Conservation (phyloP, 495 filamentous ascomycete genomes). For the Podospora bellae-mahoneyi region DNA sequence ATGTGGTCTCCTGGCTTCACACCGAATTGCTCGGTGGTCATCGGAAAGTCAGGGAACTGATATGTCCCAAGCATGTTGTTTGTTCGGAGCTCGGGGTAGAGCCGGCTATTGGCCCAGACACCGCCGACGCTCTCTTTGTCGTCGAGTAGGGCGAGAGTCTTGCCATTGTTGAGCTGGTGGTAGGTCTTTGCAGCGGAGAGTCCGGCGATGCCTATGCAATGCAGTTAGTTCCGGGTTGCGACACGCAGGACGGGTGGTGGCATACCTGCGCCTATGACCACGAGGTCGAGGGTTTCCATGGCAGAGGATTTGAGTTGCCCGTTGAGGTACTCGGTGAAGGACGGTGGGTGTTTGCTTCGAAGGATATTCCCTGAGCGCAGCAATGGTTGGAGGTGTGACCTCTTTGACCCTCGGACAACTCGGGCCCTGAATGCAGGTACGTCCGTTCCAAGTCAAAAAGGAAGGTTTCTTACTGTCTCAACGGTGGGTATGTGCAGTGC, state of each 20-base stretch:
- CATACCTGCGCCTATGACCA: conserved; percentile 47
- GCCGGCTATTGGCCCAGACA: conserved; percentile 61
- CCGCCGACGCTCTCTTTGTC: conserved; percentile 55
- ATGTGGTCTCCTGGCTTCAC: conserved; percentile 65
- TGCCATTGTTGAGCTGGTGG: conserved; percentile 39
- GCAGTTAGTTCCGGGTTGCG: not conserved
- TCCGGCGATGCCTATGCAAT: conserved; percentile 38
- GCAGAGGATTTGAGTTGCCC: not conserved
- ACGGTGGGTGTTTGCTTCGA: not conserved
- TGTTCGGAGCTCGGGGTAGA: conserved; percentile 66
- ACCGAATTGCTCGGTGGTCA: conserved; percentile 57
- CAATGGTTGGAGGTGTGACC: not conserved
- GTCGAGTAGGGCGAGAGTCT: conserved; percentile 40
- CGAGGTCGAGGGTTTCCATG: conserved; percentile 45
- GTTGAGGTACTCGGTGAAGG: not conserved
- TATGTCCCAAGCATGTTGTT: conserved; percentile 61
- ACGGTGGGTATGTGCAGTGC: not conserved
- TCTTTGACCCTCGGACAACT: not conserved
- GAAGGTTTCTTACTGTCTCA: no score
- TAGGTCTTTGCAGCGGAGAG: conserved; percentile 43
- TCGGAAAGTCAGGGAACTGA: conserved; percentile 71
- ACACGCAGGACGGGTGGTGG: not conserved
- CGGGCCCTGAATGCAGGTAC: no score
- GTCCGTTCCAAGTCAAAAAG: not conserved
- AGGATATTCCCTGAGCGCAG: not conserved